Base-by-base conservation (phyloP, 495 filamentous ascomycete genomes). In the Penicillium atrosanguineum region DNA sequence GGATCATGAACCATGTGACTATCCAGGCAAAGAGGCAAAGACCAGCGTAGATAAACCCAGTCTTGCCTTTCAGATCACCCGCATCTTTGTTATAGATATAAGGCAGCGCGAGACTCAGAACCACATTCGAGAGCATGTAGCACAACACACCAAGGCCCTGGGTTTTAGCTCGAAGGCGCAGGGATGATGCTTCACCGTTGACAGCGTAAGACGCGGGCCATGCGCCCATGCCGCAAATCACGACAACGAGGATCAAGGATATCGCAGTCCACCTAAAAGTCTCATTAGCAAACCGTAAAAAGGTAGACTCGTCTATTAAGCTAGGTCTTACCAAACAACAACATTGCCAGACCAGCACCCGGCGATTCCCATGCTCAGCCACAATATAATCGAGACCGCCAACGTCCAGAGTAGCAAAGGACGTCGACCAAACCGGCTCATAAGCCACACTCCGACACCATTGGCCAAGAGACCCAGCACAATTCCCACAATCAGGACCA, bases 361-460 rank as follows among this genome's bases (percentile, higher is more conserved):
- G 1, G 61, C 53, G 6, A 72, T 65, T 3, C 69, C 69, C 62
- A 70, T 67, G 0, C 60, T 60, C 42, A 56, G 48, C 68, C 68
- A 72, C 0, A 69, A 46, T 3, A 62, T 28, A 0, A 62, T 63
- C 0, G 61, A 42, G 16, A 60, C 37, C 1, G 36, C 50, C 44
- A 70, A 29, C 3, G 67, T 62, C 5, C 44, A 47, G 8, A 63
- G 28, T 9, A 65, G 57, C 20, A 70, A 56, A 6, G 38, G 42
- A 7, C 64, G 56, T 5, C 68, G 59, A 8, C 68, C 68, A 29
- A 68, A 57, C 1, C 50, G 39, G 12, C 62, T 59, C 43, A 68
- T 48, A 8, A 64, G 59, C 62, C 59, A 63, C 18, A 70, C 52
- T 25, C 67, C 63, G 6, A 67, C 44, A 0, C 48, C 53, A 48